phyloP scores from a whole-genome alignment of 371 early-diverging fungal genomes.

The Enteropsectra breve region DNA sequence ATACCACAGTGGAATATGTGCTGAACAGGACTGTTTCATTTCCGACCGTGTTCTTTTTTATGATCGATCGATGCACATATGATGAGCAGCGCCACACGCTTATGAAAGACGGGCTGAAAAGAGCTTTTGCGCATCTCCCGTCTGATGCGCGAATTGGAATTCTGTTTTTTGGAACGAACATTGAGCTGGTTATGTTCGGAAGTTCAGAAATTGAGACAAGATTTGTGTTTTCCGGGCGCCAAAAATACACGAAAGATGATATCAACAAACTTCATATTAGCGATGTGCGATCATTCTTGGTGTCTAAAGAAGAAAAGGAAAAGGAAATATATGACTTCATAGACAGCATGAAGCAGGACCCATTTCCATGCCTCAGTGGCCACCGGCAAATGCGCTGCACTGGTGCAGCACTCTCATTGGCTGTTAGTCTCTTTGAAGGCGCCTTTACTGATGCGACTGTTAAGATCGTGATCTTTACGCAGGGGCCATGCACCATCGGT shows the following conservation, averaged over 20 bases:
- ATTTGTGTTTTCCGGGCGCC: constrained; percentile 88
- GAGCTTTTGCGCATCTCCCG: constrained; percentile 76
- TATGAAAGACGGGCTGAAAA: constrained; percentile 78
- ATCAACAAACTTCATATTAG: constrained; percentile 15
- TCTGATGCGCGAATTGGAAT: constrained; percentile 83
- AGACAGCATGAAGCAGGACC: constrained; percentile 85
- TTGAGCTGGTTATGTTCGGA: constrained; percentile 57
- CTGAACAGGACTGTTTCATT: constrained; percentile 67
- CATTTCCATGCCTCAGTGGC: constrained; percentile 89
- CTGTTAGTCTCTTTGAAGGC: constrained; percentile 77
- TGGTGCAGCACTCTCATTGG: constrained; percentile 89
- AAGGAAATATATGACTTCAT: constrained; percentile 79
- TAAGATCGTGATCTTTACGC: constrained; percentile 84
- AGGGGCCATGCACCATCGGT: constrained; percentile 92
- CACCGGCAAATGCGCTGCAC: constrained; percentile 87
- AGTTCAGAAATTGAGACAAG: constrained; percentile 82
- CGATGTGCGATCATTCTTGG: constrained; percentile 61
- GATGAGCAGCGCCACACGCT: constrained; percentile 84
- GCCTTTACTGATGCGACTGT: constrained; percentile 66
- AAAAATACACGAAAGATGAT: constrained; percentile 74
- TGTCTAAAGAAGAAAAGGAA: constrained; percentile 69
- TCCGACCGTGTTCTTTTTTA: constrained; percentile 86
- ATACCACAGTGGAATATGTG: constrained; percentile 89
- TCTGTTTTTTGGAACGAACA: constrained; percentile 95
- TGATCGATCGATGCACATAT: constrained; percentile 83